Base-by-base conservation (phyloP, 148 eudicot genomes). In the Chenopodium quinoa region DNA sequence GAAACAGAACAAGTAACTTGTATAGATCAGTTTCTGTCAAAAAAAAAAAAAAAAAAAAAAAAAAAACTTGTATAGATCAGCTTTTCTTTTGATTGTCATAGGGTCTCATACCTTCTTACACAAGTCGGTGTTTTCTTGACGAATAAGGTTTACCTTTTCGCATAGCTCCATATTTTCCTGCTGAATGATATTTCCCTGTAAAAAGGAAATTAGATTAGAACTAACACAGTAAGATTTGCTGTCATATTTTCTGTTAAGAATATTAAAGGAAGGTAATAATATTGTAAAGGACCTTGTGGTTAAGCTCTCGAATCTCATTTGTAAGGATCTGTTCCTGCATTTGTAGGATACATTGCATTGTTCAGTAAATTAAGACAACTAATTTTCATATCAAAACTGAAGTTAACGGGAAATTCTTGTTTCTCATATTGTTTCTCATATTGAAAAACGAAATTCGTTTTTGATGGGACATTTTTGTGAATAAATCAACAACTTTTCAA, bases 101-200 rank as follows among this genome's bases (percentile, higher is more conserved):
- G 65, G 58, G 77, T 32, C 46, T 10, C 47, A 75, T 89, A 88
- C 91, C 90, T 86, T 89, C 73, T 83, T 84, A 68, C 82, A 82
- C 86, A 90, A 74, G 71, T 90, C 88, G 31, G 52, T 75, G 76
- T 91, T 87, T 81, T 87, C 89, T 85, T 86, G 83, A 75, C 78
- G 85, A 75, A 85, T 76, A 66, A 85, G 82, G 74, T 86, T 84
- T 82, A 90, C 91, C 90, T 93, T 93, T 88, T 90, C 86, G 84
- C 86, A 89, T 71, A 91, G 91, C 86, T 94, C 97, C 63, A 86
- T 19, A 56, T 94, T 94, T 82, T 94, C 91, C 78, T 89, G 89
- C 71, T 89, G 93, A 76, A 90, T 84, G 60, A 91, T 83, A 67
- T 65, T 80, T 37, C 92, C 93, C 98, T 94, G 86, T 47, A 86